phyloP scores from a whole-genome alignment of 768 basidiomycete species.

The Trichaptum fuscoviolaceum region DNA sequence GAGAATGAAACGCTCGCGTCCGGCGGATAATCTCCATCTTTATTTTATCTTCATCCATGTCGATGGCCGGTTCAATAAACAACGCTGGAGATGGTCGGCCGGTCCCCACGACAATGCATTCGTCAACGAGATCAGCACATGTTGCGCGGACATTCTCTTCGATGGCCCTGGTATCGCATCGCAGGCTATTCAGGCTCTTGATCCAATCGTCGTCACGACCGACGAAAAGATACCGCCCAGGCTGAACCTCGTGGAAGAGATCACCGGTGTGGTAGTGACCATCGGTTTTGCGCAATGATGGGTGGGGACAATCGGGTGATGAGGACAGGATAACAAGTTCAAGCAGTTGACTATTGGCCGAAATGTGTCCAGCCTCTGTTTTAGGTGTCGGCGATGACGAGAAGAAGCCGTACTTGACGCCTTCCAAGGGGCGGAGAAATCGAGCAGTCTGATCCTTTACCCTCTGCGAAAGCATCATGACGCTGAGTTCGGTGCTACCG shows the following conservation, averaged over 20 bases:
- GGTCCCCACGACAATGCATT: constrained; percentile 73
- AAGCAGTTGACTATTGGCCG: constrained; percentile 45
- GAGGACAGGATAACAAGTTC: constrained; percentile 67
- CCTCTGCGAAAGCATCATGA: constrained; percentile 58
- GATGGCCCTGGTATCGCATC: constrained; percentile 76
- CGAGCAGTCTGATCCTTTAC: constrained; percentile 45
- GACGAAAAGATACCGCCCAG: constrained; percentile 57
- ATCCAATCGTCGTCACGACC: constrained; percentile 85
- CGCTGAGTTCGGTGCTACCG: constrained; percentile 77
- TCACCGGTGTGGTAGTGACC: constrained; percentile 80
- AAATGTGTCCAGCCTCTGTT: constrained; percentile 42
- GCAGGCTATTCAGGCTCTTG: constrained; percentile 71
- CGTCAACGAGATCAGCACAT: constrained; percentile 59
- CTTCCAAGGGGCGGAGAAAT: constrained; percentile 53
- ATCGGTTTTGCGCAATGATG: constrained; percentile 50
- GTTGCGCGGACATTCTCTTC: constrained; percentile 69
- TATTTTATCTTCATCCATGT: constrained; percentile 51
- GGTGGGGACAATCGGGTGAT: constrained; percentile 66
- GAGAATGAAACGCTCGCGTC: constrained; percentile 65
- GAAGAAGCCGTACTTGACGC: constrained; percentile 61
- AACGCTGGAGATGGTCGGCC: constrained; percentile 73
- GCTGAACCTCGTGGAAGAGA: constrained; percentile 60
- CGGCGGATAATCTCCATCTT: constrained; percentile 70
- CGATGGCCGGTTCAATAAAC: constrained; percentile 60
- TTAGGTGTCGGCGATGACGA: constrained; percentile 19